Percentiles rank a stretch among this genome's conserved stretches.
Evolutionary conservation across 2,329 filamentous ascomycete species (phyloP).

Genomic region (Aureobasidium zeae): DNA sequence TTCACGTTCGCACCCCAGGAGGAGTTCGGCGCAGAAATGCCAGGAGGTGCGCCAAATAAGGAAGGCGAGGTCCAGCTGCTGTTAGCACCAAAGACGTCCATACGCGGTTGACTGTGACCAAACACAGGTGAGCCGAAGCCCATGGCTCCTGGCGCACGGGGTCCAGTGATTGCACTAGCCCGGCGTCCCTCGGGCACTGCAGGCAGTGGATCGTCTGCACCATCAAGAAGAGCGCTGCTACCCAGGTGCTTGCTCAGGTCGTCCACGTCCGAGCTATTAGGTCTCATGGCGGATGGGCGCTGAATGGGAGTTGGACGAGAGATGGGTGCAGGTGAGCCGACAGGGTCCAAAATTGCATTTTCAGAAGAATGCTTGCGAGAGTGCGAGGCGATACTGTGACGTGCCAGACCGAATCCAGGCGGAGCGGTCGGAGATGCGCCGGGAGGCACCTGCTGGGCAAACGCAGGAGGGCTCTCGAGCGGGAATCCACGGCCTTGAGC

Average conservation of each 20-base stretch:
- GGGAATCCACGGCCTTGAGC: constrained; percentile 47
- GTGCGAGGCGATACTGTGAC: constrained; percentile 46
- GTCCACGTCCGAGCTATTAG: constrained; percentile 48
- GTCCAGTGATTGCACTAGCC: constrained; percentile 19
- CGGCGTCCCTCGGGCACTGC: constrained; percentile 32
- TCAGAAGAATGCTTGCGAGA: constrained; percentile 64
- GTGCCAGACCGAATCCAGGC: constrained; percentile 29
- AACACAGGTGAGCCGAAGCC: constrained; percentile 26
- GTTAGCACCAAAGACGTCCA: constrained; percentile 28
- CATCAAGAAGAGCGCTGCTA: constrained; percentile 75
- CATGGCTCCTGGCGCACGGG: constrained; percentile 19
- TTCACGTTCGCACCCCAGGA: constrained; percentile 34
- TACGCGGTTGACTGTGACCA: constrained; percentile 24
- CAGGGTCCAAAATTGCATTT: constrained; percentile 50
- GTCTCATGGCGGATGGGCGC: constrained; percentile 64
- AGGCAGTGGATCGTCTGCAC: constrained; percentile 56
- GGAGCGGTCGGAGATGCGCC: constrained; percentile 25
- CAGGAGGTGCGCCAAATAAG: constrained; percentile 31
- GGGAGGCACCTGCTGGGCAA: constrained; percentile 28
- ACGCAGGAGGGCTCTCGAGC: constrained; percentile 49
- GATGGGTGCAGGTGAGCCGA: constrained; percentile 59
- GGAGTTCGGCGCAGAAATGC: constrained; percentile 25
- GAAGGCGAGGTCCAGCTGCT: constrained; percentile 37
- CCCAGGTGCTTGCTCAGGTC: constrained; percentile 58
- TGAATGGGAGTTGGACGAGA: constrained; percentile 79